These are phyloP conservation scores for Plasmodium adleri DNA, from an alignment of 169 alveolate genomes.

Conservation along the genomic window DNA sequence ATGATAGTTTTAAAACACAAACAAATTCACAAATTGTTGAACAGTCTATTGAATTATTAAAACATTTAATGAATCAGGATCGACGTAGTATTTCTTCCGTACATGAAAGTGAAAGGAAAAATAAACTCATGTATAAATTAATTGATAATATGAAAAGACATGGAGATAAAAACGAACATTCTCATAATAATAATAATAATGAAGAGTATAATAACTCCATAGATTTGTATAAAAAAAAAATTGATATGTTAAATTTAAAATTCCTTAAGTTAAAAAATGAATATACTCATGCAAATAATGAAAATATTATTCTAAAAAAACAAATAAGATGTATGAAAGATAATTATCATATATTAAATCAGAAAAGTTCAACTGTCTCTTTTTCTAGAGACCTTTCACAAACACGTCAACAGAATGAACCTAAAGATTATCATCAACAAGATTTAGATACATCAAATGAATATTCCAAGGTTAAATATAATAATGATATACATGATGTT, in stretches of 20 bases:
- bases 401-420: neutral
- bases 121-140: constrained; percentile 53
- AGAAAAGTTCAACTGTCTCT: constrained; percentile 38
- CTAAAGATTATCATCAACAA: neutral
- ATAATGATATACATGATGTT: neutral
- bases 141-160: constrained; percentile 36
- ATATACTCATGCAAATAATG: constrained; percentile 38
- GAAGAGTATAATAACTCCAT: constrained; percentile 26
- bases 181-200: neutral
- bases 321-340: constrained; percentile 53
- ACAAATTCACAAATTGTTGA: constrained; percentile 67
- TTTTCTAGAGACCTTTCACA: constrained; percentile 14
- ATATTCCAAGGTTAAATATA: neutral
- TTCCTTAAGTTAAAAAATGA: constrained; percentile 70
- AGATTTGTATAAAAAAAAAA: constrained; percentile 46
- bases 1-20: constrained; percentile 66
- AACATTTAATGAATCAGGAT: constrained; percentile 70
- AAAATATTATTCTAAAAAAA: constrained; percentile 61
- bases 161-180: constrained; percentile 20
- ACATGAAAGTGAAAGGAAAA: constrained; percentile 35
- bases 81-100: constrained; percentile 9
- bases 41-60: constrained; percentile 70
- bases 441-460: constrained; percentile 10
- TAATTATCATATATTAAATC: constrained; percentile 25
- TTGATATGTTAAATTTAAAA: constrained; percentile 73